Evolutionary conservation across 208 protist genomes (phyloP).

Genomic region (Leishmania braziliensis): DNA sequence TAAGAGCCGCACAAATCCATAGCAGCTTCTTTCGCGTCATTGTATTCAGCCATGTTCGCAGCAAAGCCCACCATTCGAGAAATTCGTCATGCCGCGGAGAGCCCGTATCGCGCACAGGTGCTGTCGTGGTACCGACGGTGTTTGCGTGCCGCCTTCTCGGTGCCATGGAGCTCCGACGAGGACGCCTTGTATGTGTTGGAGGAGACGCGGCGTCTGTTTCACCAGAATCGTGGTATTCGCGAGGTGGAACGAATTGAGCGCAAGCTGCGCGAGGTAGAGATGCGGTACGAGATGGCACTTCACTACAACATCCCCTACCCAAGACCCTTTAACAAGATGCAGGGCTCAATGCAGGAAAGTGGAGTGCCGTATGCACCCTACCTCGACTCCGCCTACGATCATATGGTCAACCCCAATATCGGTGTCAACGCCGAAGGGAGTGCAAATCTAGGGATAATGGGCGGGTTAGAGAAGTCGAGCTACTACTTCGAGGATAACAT

Average conservation of each 20-base stretch:
- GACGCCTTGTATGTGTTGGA: conserved; percentile 88
- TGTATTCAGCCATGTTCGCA: conserved; percentile 1
- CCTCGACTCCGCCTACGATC: conserved; percentile 87
- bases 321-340: conserved; percentile 75
- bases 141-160: conserved; percentile 78
- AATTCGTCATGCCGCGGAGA: conserved; percentile 32
- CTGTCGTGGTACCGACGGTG: conserved; percentile 87
- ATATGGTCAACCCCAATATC: conserved; percentile 68
- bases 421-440: conserved; percentile 73
- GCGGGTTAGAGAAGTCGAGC: conserved; percentile 35
- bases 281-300: conserved; percentile 85
- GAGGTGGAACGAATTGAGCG: conserved; percentile 65
- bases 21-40: not conserved
- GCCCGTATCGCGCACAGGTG: conserved; percentile 66
- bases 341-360: conserved; percentile 81
- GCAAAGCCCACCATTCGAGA: conserved; percentile 15
- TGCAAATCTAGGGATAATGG: conserved; percentile 69
- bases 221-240: conserved; percentile 58
- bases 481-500: conserved; percentile 63
- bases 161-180: conserved; percentile 80
- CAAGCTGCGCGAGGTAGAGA: conserved; percentile 90
- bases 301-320: conserved; percentile 91
- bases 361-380: conserved; percentile 80
- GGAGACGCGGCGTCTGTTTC: conserved; percentile 80
- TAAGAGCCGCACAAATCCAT: not conserved